These are phyloP conservation scores for Cadophora luteo-olivacea DNA, from an alignment of 2,329 filamentous ascomycete species.

Conservation along the genomic window DNA sequence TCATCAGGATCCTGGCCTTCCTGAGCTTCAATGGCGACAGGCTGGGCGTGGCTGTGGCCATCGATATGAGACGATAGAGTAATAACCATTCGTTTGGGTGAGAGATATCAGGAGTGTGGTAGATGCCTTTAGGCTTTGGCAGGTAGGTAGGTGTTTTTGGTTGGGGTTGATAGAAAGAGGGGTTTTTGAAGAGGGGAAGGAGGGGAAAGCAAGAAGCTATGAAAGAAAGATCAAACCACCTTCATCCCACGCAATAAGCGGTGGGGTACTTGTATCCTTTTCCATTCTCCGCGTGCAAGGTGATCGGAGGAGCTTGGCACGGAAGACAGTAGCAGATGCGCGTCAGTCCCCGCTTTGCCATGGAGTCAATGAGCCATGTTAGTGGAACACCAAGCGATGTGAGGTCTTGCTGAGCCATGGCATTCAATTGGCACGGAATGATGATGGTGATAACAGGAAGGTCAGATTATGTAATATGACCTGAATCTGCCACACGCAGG, in stretches of 20 bases:
- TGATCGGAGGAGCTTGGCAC: background rate
- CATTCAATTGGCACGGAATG: background rate
- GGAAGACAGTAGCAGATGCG: background rate
- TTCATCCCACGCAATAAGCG: background rate
- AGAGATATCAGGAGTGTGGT: background rate
- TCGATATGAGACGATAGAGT: constrained; percentile 27
- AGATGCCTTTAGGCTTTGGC: background rate
- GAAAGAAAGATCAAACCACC: background rate
- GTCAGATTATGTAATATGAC: constrained; percentile 1
- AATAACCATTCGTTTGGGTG: constrained; percentile 37
- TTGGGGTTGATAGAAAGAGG: background rate
- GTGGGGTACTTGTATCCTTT: constrained; percentile 16
- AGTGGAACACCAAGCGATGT: constrained; percentile 17
- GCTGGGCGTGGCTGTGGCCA: constrained; percentile 33
- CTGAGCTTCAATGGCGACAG: constrained; percentile 30
- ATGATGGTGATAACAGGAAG: constrained; percentile 8
- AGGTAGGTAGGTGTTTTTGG: background rate
- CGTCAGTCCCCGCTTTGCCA: constrained; percentile 22
- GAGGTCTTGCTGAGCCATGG: constrained; percentile 3
- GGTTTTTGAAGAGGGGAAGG: constrained; percentile 2
- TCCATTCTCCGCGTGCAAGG: background rate
- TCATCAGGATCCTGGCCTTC: constrained; percentile 31
- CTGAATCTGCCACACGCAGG: background rate
- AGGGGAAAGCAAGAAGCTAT: constrained; percentile 13
- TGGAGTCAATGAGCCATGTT: background rate